A percentile compares a stretch with the other conserved stretches of the same genome.
phyloP scores from a whole-genome alignment of 2,329 filamentous ascomycete genomes.

The Claviceps cyperi region DNA sequence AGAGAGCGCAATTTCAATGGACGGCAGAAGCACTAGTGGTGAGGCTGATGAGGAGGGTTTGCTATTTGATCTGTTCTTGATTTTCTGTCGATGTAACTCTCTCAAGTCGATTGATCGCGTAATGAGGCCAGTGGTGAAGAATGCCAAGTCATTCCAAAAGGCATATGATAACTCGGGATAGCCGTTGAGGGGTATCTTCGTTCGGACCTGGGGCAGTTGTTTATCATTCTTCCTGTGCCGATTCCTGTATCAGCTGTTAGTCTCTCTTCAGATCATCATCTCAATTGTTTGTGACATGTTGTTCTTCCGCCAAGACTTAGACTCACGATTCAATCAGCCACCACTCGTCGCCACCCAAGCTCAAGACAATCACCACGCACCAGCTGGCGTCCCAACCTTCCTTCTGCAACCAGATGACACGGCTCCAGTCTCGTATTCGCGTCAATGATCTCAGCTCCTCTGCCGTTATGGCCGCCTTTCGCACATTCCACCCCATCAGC shows the following conservation, averaged over 20 bases:
- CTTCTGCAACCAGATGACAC: slow-evolving; percentile 54
- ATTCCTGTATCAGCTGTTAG: slow-evolving; percentile 5
- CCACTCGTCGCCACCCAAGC: slow-evolving; percentile 63
- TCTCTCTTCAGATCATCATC: slow-evolving; percentile 5
- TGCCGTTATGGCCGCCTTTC: slow-evolving; percentile 31
- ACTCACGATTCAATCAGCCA: slow-evolving; percentile 55
- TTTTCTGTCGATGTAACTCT: slow-evolving; percentile 29
- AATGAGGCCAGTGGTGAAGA: slow-evolving; percentile 36
- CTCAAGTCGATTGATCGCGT: slow-evolving; percentile 34
- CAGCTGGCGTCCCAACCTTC: slow-evolving; percentile 58
- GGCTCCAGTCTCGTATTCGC: slow-evolving; percentile 48
- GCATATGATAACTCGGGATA: slow-evolving; percentile 29
- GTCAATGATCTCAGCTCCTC: slow-evolving; percentile 46
- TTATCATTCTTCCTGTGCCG: slow-evolving; percentile 9
- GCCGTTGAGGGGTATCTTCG: slow-evolving; percentile 28
- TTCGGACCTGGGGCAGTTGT: slow-evolving; percentile 18
- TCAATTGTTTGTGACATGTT: not conserved
- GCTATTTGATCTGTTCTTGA: slow-evolving; percentile 24
- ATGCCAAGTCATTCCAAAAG: slow-evolving; percentile 38
- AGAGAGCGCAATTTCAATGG: slow-evolving; percentile 33
- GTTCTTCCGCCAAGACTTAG: not conserved
- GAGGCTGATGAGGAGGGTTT: slow-evolving; percentile 25
- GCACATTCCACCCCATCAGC: slow-evolving; percentile 48
- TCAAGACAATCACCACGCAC: slow-evolving; percentile 57
- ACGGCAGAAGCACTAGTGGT: slow-evolving; percentile 31